Base-by-base conservation (phyloP, 305 asterid genomes). In the Fraxinus angustifolia region DNA sequence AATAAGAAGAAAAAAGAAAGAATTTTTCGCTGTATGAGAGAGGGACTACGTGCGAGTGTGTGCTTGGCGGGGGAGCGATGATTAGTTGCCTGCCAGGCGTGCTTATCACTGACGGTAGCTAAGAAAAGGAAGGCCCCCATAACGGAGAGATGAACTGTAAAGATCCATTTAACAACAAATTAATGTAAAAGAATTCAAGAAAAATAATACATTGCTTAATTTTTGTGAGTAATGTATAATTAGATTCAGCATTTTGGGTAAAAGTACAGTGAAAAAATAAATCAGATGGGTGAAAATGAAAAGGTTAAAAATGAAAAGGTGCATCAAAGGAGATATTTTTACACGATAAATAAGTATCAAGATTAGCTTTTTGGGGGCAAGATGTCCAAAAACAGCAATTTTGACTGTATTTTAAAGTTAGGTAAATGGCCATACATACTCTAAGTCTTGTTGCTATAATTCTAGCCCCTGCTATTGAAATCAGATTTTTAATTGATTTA, bases 21-120 rank as follows among this genome's bases (percentile, higher is more conserved):
- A 73, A 76, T 75, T 79, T 81, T 81, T 78, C 72, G 81, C 82
- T 58, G 78, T 67, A 45, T 71, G 81, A 78, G 79, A 82, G 73
- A 81, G 79, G 77, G 77, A 38, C 74, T 48, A 82, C 80, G 71
- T 68, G 79, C 30, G 73, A 11, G 70, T 53, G 79, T 82, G 78
- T n/a, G 76, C 76, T 71, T 38, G 50, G 80, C 67, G 75, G 62
- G 73, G 62, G 65, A 38, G 30, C 71, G 40, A 72, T 76, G 77
- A 82, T 84, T 83, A 78, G 86, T 65, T 80, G 87, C 86, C 85
- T 80, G 90, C 82, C 89, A 85, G 83, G 91, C 89, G 79, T 78
- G 82, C 78, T 83, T 71, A 86, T 85, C 91, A 87, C 90, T 81
- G 88, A 89, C 89, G 82, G 88, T 84, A 86, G 84, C 92, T 79